A percentile compares a stretch with the other conserved stretches of the same genome.
phyloP scores from a whole-genome alignment of 805 yeast species.

The Starmerella vitae region DNA sequence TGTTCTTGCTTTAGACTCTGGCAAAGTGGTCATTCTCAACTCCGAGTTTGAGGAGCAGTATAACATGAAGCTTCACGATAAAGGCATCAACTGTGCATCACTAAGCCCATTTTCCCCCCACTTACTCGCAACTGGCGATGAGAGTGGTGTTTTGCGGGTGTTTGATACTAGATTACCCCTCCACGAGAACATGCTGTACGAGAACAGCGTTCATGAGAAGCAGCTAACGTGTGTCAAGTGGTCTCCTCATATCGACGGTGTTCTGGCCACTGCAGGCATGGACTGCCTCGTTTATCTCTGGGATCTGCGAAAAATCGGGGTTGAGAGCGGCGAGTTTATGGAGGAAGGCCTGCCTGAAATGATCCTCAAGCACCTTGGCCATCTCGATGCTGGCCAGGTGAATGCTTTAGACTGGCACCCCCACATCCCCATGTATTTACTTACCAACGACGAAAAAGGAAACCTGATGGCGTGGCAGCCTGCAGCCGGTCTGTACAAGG shows the following conservation, averaged over 20 bases:
- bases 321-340: slow-evolving; percentile 71
- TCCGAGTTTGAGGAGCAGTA: slow-evolving; percentile 27
- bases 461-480: slow-evolving; percentile 17
- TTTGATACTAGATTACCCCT: slow-evolving; percentile 65
- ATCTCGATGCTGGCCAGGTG: slow-evolving; percentile 28
- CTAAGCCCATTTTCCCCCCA: slow-evolving; percentile 44
- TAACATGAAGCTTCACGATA: slow-evolving; percentile 36
- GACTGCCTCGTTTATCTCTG: slow-evolving; percentile 70
- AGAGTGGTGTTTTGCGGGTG: slow-evolving; percentile 40
- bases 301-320: slow-evolving; percentile 71
- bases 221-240: slow-evolving; percentile 62
- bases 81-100: slow-evolving; percentile 52
- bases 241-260: slow-evolving; percentile 64
- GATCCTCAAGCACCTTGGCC: slow-evolving; percentile 88
- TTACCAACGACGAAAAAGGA: slow-evolving; percentile 13
- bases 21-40: slow-evolving; percentile 48
- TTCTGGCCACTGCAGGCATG: slow-evolving; percentile 48
- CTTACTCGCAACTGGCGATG: slow-evolving; percentile 35
- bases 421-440: slow-evolving; percentile 8
- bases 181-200: slow-evolving; percentile 42
- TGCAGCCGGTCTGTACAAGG: neutral
- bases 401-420: slow-evolving; percentile 26
- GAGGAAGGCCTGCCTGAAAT: slow-evolving; percentile 86
- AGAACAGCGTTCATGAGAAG: slow-evolving; percentile 60
- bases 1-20: slow-evolving; percentile 66